Evolutionary conservation across 306 rosid genomes (phyloP).

Genomic region (Amphicarpaea edgeworthii): DNA sequence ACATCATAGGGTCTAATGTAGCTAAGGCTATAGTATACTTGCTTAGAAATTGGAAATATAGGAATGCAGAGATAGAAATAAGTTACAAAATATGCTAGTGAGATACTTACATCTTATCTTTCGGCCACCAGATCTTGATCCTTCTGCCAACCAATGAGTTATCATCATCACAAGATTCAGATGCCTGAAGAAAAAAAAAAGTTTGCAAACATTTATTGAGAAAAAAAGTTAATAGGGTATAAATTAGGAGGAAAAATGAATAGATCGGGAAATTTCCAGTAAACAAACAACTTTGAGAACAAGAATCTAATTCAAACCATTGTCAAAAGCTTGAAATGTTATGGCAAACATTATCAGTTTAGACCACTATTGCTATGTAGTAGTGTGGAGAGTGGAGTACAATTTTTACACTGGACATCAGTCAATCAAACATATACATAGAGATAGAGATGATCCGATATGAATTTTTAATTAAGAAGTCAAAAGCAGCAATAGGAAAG

Average conservation of each 20-base stretch:
- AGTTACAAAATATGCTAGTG: conserved; percentile 27
- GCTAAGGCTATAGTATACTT: conserved; percentile 19
- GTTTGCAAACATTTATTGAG: neutral
- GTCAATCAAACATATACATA: neutral
- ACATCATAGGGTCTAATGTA: conserved; percentile 20
- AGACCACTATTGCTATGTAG: neutral
- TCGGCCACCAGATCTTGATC: conserved; percentile 90
- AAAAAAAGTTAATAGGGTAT: neutral
- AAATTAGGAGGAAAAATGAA: conserved; percentile 13
- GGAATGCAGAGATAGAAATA: conserved; percentile 27
- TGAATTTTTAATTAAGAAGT: neutral
- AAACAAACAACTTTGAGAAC: conserved; percentile 5
- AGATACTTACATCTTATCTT: conserved; percentile 69
- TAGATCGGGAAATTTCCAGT: neutral
- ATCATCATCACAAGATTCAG: conserved; percentile 41
- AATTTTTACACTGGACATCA: neutral
- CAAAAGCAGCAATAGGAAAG: neutral
- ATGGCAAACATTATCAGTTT: neutral
- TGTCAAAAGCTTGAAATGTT: conserved; percentile 10
- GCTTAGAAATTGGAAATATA: neutral
- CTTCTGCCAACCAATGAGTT: conserved; percentile 62
- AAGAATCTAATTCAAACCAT: conserved; percentile 23
- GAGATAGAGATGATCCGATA: neutral
- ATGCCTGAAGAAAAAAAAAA: conserved; percentile 50
- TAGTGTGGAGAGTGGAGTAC: neutral